Percentiles rank a stretch among this genome's conserved stretches.
phyloP scores from a whole-genome alignment of 306 rosid genomes.

The Fragaria nilgerrensis region DNA sequence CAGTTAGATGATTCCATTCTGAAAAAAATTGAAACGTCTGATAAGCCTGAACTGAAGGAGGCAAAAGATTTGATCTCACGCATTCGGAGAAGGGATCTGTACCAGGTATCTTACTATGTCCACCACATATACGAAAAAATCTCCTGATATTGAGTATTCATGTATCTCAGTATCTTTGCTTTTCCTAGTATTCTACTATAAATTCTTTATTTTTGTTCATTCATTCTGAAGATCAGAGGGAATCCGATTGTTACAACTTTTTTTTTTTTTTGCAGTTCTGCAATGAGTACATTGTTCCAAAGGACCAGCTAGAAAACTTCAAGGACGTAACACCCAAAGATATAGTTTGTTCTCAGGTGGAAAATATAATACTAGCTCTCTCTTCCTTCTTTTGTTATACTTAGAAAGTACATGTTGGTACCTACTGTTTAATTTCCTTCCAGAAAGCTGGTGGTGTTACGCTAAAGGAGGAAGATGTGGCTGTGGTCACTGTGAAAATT shows the following conservation, averaged over 20 bases:
- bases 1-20: slow-evolving; percentile 87
- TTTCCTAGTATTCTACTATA: background rate
- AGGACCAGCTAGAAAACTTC: slow-evolving; percentile 59
- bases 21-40: slow-evolving; percentile 65
- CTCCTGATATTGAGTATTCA: background rate
- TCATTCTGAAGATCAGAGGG: background rate
- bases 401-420: background rate
- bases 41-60: slow-evolving; percentile 51
- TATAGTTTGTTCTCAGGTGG: slow-evolving; percentile 90
- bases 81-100: slow-evolving; percentile 79
- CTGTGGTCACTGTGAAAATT: slow-evolving; percentile 69
- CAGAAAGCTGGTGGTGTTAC: slow-evolving; percentile 64
- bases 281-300: slow-evolving; percentile 82
- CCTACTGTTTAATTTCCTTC: slow-evolving; percentile 11
- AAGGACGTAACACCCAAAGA: slow-evolving; percentile 74
- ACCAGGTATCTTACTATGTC: slow-evolving; percentile 47
- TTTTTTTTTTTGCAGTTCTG: slow-evolving; percentile 59
- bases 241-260: background rate
- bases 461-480: slow-evolving; percentile 74
- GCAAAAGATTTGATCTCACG: slow-evolving; percentile 72
- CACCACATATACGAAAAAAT: background rate
- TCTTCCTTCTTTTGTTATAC: background rate
- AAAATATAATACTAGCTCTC: background rate
- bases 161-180: background rate
- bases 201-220: background rate